Percentiles rank a stretch among this genome's conserved stretches.
Conservation (phyloP, 352 stramenopile genomes). For the Globisporangium paroecandrum region DNA sequence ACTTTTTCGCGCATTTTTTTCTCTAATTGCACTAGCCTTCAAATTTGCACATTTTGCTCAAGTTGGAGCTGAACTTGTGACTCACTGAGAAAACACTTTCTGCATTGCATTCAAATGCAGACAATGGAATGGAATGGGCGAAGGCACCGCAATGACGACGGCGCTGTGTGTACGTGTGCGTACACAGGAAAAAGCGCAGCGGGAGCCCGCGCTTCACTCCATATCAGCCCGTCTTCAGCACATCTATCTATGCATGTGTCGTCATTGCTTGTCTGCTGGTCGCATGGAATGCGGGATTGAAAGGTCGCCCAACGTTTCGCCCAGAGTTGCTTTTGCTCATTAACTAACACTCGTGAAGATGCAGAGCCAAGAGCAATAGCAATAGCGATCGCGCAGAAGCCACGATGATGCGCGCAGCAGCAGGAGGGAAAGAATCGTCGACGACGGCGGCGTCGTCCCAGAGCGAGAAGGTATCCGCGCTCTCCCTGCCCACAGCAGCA, state of each 20-base stretch:
- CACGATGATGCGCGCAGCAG: neutral
- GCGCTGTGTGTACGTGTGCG: neutral
- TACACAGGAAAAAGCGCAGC: neutral
- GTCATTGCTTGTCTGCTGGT: neutral
- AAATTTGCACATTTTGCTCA: too few relatives aligned
- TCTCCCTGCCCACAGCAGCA: constrained; percentile 2
- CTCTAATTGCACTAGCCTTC: too few relatives aligned
- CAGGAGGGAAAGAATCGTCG: neutral
- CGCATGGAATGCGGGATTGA: neutral
- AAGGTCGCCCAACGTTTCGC: neutral
- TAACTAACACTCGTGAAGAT: neutral
- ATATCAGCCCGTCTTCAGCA: neutral
- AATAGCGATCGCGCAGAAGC: neutral
- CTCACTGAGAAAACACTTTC: too few relatives aligned
- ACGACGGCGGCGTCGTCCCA: neutral
- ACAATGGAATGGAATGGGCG: neutral
- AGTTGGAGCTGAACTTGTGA: too few relatives aligned
- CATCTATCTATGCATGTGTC: neutral
- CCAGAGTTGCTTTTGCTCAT: neutral
- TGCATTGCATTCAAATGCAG: neutral
- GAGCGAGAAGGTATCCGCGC: constrained; percentile 9
- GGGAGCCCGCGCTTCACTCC: too few relatives aligned
- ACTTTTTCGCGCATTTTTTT: too few relatives aligned
- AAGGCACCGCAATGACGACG: neutral
- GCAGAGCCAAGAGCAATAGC: neutral